Percentiles rank a stretch among this genome's conserved stretches.
phyloP scores from a whole-genome alignment of 192 early-diverging fungal genomes.

The Coemansia pectinata region DNA sequence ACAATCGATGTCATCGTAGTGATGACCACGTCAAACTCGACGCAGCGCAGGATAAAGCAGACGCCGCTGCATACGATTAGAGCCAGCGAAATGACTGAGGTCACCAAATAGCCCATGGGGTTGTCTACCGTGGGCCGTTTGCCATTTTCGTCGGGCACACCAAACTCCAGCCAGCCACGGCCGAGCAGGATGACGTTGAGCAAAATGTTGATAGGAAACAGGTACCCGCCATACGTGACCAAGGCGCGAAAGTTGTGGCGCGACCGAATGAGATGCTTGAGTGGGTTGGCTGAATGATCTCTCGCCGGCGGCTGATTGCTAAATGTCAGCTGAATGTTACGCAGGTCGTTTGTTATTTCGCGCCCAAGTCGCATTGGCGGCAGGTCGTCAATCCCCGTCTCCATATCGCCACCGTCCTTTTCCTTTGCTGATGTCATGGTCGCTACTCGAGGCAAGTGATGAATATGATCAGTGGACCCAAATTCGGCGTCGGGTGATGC shows the following conservation, averaged over 20 bases:
- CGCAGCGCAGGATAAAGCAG: slow-evolving; percentile 52
- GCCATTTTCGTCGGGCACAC: slow-evolving; percentile 10
- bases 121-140: slow-evolving; percentile 27
- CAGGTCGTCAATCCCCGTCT: slow-evolving; percentile 35
- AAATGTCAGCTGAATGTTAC: slow-evolving; percentile 51
- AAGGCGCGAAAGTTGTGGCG: slow-evolving; percentile 54
- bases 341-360: slow-evolving; percentile 46
- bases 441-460: slow-evolving; percentile 25
- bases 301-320: slow-evolving; percentile 14
- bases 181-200: slow-evolving; percentile 53
- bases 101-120: slow-evolving; percentile 40
- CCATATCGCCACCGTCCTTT: slow-evolving; percentile 25
- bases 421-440: slow-evolving; percentile 30
- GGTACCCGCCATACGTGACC: slow-evolving; percentile 52
- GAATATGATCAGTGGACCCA: slow-evolving; percentile 5
- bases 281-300: slow-evolving; percentile 21
- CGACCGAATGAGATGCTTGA: slow-evolving; percentile 44
- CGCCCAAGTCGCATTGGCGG: slow-evolving; percentile 38
- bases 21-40: slow-evolving; percentile 46
- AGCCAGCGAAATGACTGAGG: slow-evolving; percentile 44
- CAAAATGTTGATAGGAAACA: slow-evolving; percentile 52
- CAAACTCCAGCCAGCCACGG: slow-evolving; percentile 49
- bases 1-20: slow-evolving; percentile 38
- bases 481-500: not conserved
- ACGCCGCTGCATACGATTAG: slow-evolving; percentile 46